Conservation (phyloP, 2,329 filamentous ascomycete species). For the Corinectria fuckeliana region DNA sequence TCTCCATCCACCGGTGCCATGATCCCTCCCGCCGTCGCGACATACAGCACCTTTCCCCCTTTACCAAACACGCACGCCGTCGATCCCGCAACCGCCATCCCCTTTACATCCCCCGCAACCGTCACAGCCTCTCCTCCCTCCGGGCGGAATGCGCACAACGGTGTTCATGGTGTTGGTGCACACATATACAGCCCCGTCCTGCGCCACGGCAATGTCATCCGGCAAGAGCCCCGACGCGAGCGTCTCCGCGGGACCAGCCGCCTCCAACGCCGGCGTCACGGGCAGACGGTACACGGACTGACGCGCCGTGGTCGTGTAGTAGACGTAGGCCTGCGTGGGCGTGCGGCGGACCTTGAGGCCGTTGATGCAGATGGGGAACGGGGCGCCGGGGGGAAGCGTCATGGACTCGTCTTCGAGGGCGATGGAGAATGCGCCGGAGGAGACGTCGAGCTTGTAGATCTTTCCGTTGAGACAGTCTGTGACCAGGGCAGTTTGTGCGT, state of each 20-base stretch:
- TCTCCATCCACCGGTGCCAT: conserved; percentile 23
- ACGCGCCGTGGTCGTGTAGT: conserved; percentile 26
- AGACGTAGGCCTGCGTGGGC: conserved; percentile 19
- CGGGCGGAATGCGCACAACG: conserved; percentile 14
- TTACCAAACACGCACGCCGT: conserved; percentile 24
- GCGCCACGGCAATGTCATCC: conserved; percentile 28
- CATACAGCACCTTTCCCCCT: conserved; percentile 21
- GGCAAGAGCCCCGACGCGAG: conserved; percentile 17
- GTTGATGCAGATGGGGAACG: conserved; percentile 28
- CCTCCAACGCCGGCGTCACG: conserved; percentile 13
- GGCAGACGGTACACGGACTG: conserved; percentile 25
- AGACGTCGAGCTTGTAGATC: conserved; percentile 25
- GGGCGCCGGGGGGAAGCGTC: conserved; percentile 14
- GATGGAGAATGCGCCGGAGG: conserved; percentile 17
- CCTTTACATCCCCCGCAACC: conserved; percentile 18
- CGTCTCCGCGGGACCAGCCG: conserved; percentile 20
- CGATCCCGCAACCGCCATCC: conserved; percentile 19
- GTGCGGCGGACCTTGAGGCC: conserved; percentile 28
- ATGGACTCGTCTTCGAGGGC: conserved; percentile 27
- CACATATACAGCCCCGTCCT: conserved; percentile 27
- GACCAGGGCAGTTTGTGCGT: conserved; percentile 23
- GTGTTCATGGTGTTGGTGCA: conserved; percentile 31
- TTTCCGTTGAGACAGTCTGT: conserved; percentile 30
- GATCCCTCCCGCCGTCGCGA: conserved; percentile 24
- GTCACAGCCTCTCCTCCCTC: background rate